These are phyloP conservation scores for Conticribra guillardii DNA, from an alignment of 108 stramenopile genomes.

Conservation along the genomic window DNA sequence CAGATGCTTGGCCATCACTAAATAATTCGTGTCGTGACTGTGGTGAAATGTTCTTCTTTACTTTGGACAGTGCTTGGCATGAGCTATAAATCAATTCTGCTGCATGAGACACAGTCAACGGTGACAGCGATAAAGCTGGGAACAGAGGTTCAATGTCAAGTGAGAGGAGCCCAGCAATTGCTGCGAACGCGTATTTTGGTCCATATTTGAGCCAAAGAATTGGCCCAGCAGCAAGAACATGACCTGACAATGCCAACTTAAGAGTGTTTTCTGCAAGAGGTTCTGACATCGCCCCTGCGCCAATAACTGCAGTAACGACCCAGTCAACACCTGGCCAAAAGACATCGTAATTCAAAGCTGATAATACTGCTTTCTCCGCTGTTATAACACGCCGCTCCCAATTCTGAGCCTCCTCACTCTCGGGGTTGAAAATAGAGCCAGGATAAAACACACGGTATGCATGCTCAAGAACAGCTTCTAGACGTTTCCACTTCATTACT, in stretches of 20 bases:
- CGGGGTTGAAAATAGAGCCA: constrained; percentile 60
- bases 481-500: constrained; percentile 70
- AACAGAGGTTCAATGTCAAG: constrained; percentile 62
- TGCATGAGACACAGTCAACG: constrained; percentile 68
- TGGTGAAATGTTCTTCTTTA: constrained; percentile 44
- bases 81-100: constrained; percentile 69
- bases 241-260: constrained; percentile 65
- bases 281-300: constrained; percentile 52
- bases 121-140: constrained; percentile 66
- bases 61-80: constrained; percentile 31
- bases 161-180: constrained; percentile 70
- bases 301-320: constrained; percentile 56
- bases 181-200: constrained; percentile 79
- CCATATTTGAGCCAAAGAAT: constrained; percentile 84
- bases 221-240: constrained; percentile 73
- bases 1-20: constrained; percentile 29
- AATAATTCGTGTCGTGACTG: constrained; percentile 49
- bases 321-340: constrained; percentile 81
- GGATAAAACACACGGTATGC: constrained; percentile 78
- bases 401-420: constrained; percentile 71
- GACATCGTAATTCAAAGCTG: constrained; percentile 72
- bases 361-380: constrained; percentile 67
- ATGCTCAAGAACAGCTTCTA: constrained; percentile 73
- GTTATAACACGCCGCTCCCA: constrained; percentile 77
- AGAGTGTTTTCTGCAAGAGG: constrained; percentile 61